Evolutionary conservation across 108 stramenopile species (phyloP), one percentile per base, ranked within the genome.

Genomic region (Skeletonema costatum): DNA sequence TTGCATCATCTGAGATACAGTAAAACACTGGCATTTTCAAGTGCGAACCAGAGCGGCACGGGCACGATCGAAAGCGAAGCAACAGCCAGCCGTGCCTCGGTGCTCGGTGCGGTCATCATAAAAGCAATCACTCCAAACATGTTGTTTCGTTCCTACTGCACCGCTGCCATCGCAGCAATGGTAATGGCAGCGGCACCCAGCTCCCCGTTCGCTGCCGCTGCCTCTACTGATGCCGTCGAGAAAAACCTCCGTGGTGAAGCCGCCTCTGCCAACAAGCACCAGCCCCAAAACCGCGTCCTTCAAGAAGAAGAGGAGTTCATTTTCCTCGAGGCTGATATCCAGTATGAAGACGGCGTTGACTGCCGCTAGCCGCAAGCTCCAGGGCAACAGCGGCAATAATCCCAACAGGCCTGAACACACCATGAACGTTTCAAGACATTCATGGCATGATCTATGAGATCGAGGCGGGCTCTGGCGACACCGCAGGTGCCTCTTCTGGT

Each of bases 191-290:
- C 25, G 25, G 50, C n/a, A 19, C 17, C 17, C 50, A 21, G 4
- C 14, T 21, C 19, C 19, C 50, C 50, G 3, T 19, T 51, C 2
- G 25, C 25, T 25, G 25, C 25, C 25, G 25, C 25, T 0, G 25
- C 25, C 25, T 25, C 25, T 25, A 25, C 25, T 60, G 10, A 1
- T 4, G 58, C 21, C 38, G 61, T 29, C 10, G 68, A 60, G 6
- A 68, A 70, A 11, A 41, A 12, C 17, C 69, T 77, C 11, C 51
- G 48, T 11, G 32, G 48, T 13, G 76, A 60, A 19, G 25, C 25
- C 25, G 6, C 25, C 53, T 16, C 53, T 25, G 9, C 19, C 6
- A 29, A 56, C 25, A 21, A 29, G 16, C 53, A 56, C 53, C 25
- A 9, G 25, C 53, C 25, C 25, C 25, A 25, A 25, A 25, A 56